Evolutionary conservation across 495 filamentous ascomycete species (phyloP).

Genomic region (Penicillium parvum): DNA sequence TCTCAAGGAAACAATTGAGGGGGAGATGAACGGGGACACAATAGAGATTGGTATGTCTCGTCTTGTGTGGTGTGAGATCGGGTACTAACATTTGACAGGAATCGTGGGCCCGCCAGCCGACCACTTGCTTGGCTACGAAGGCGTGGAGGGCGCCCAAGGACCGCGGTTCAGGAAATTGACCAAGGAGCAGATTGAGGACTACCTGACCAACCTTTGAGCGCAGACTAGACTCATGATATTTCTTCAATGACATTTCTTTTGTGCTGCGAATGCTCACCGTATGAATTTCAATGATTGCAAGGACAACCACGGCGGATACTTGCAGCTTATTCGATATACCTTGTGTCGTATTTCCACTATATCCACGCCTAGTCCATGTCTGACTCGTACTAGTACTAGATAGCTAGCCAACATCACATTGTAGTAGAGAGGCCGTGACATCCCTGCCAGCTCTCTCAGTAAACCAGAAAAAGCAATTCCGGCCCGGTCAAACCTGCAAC

Average conservation of each 20-base stretch:
- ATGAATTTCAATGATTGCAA: constrained; percentile 23
- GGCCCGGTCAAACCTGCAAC: background rate
- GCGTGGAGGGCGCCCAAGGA: constrained; percentile 82
- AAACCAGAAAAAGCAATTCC: background rate
- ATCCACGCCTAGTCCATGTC: no score
- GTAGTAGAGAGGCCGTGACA: constrained; percentile 2
- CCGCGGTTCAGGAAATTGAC: constrained; percentile 94
- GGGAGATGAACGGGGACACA: constrained; percentile 98
- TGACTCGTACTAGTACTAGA: no score
- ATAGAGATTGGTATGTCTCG: constrained; percentile 84
- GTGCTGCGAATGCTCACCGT: constrained; percentile 2
- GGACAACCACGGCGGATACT: no score
- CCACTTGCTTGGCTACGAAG: constrained; percentile 86
- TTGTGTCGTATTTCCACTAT: no score
- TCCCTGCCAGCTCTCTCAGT: constrained; percentile 1
- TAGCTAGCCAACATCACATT: background rate
- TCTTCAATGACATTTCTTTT: no score
- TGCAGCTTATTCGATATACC: background rate
- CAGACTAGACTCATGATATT: no score
- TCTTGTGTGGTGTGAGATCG: background rate
- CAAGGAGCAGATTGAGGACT: constrained; percentile 98
- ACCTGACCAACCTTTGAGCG: constrained; percentile 84
- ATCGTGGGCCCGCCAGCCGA: constrained; percentile 94
- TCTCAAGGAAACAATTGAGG: constrained; percentile 98
- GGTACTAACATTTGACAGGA: constrained; percentile 45